Evolutionary conservation across 495 filamentous ascomycete species (phyloP), one percentile per base, ranked within the genome.

Genomic region (Usnea hakonensis): DNA sequence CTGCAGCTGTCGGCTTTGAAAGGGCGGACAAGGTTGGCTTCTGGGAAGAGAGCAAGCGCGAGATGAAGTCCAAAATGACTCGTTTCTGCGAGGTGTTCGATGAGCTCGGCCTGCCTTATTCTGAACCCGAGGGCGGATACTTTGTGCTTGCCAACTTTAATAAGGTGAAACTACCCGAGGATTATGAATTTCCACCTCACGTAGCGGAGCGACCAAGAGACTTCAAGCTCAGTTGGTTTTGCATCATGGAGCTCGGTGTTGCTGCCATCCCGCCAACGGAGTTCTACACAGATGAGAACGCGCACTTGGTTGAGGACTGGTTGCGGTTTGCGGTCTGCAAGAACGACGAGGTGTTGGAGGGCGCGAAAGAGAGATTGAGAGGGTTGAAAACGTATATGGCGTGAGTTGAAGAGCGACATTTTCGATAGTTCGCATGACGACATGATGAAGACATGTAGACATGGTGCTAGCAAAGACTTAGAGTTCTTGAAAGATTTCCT

Each of bases 291-390:
- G 82, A 87, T 50, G 77, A 73, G 61, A 96, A 96, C 63, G 83
- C 87, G 36, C 83, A 88, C 63, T 86, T 96, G 67, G 94, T 86
- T 5, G 89, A 96, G 81, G 88, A 97, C 70, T 98, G 92, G 72
- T 77, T 98, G 65, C 78, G 94, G 43, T 98, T 98, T 75, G 94
- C 94, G 3, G 93, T 98, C 13, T 98, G 94, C 76, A 98, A 98
- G 82, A 81, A 95, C 28, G 92, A 98, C 70, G 82, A 90, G 40
- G 84, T 98, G 16, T 74, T 98, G 13, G 91, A 96, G 75, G 84
- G 79, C 48, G 94, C 94, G 3, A 96, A 96, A 80, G 90, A 95
- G 73, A 79, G 91, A 68, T 72, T 98, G 67, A 81, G 91, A 63
- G 90, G 86, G 23, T 70, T 98, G 79, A 96, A 86, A 81, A 87